Percentiles rank a stretch among this genome's conserved stretches.
phyloP scores from a whole-genome alignment of 345 rosid genomes.

The Euphorbia pulcherrima region DNA sequence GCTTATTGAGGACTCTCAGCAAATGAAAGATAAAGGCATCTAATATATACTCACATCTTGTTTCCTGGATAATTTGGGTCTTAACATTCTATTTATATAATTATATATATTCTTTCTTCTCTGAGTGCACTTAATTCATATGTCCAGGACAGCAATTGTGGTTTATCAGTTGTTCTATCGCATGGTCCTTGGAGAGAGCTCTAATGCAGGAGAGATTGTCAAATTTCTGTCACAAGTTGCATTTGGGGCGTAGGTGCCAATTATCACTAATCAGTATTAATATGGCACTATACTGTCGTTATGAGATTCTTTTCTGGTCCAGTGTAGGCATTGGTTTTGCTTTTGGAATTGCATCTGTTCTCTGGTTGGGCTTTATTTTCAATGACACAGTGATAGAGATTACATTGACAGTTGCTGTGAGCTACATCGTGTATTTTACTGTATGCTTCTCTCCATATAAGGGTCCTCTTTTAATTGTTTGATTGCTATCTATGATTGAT shows the following conservation, averaged over 20 bases:
- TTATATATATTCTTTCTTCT: constrained; percentile 12
- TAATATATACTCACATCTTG: background rate
- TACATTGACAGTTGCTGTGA: constrained; percentile 79
- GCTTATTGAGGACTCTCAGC: constrained; percentile 9
- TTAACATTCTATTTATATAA: constrained; percentile 13
- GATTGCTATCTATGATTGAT: constrained; percentile 2
- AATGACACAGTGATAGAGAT: constrained; percentile 92
- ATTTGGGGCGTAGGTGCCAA: constrained; percentile 85
- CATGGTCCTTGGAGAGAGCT: constrained; percentile 71
- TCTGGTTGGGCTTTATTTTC: constrained; percentile 92
- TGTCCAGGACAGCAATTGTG: constrained; percentile 87
- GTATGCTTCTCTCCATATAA: constrained; percentile 44
- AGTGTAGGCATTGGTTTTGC: constrained; percentile 91
- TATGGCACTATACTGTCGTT: constrained; percentile 13
- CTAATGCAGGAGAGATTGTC: constrained; percentile 49
- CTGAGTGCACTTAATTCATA: constrained; percentile 16
- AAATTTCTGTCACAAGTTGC: constrained; percentile 64
- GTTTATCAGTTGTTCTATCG: constrained; percentile 82
- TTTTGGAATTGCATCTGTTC: constrained; percentile 79
- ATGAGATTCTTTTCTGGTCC: constrained; percentile 32
- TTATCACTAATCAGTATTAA: constrained; percentile 9
- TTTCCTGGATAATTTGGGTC: background rate
- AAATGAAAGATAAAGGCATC: background rate
- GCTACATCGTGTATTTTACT: constrained; percentile 83
- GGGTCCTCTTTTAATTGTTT: background rate